Conservation (phyloP, 768 basidiomycete genomes). For the Phanerochaete sordida region DNA sequence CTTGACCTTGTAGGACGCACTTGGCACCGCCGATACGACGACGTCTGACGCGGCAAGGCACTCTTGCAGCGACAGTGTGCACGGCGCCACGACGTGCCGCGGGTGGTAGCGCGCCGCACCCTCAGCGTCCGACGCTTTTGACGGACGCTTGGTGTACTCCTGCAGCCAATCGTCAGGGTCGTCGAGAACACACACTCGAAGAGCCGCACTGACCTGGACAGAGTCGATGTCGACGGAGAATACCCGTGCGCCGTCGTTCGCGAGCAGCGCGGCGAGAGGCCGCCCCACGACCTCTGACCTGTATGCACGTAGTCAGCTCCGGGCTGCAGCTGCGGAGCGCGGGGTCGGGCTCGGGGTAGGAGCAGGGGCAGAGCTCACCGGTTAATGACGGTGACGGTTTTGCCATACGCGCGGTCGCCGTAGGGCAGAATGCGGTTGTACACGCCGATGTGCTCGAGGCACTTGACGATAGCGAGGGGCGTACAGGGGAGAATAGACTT, state of each 20-base stretch:
- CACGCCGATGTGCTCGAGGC: constrained; percentile 84
- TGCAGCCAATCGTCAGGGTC: constrained; percentile 7
- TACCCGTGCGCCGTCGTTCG: constrained; percentile 96
- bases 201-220: constrained; percentile 54
- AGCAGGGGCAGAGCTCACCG: constrained; percentile 45
- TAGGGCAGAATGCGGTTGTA: constrained; percentile 92
- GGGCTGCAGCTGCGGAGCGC: no score
- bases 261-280: constrained; percentile 90
- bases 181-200: background rate
- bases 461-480: constrained; percentile 94
- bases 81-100: constrained; percentile 76
- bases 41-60: constrained; percentile 87
- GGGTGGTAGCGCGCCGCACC: constrained; percentile 63
- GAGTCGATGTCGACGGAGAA: constrained; percentile 95
- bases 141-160: constrained; percentile 94
- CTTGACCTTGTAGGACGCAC: constrained; percentile 78
- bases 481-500: constrained; percentile 98
- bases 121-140: constrained; percentile 29
- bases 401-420: constrained; percentile 93
- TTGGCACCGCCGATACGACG: constrained; percentile 92
- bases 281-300: constrained; percentile 97
- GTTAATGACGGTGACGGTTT: constrained; percentile 92
- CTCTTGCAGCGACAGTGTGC: constrained; percentile 65
- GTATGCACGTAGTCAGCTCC: background rate
- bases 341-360: background rate